Base-by-base conservation (phyloP, 2,329 filamentous ascomycete genomes). In the Trichoderma asperellum region DNA sequence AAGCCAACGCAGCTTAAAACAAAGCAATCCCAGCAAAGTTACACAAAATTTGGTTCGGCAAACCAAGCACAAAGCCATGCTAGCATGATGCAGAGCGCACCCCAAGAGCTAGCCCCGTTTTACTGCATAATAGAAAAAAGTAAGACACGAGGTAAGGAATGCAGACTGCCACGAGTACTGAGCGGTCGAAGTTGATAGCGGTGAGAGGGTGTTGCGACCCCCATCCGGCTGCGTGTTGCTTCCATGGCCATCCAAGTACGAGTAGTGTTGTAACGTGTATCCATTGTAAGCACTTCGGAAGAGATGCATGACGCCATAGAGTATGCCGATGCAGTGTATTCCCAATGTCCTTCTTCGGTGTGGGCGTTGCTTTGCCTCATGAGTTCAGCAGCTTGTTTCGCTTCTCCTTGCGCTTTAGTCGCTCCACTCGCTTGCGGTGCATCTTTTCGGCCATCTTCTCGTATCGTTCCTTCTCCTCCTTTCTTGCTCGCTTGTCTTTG, bases 391-490 rank as follows among this genome's bases (percentile, higher is more conserved):
- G 82, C 84, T 95, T 96, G 82, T 95, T 99, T 78, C 96, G 89
- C 90, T 98, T 98, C 85, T 99, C 96, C 81, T 93, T 92, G 78
- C 94, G 88, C 89, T 94, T 97, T 81, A 97, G 82, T 75, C 96
- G 88, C 82, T 99, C 96, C 14, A 98, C 91, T 71, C 94, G 87
- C 86, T 97, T 98, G 81, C 88, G 89, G 83, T 98, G 95, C 96
- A 99, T 98, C 84, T 96, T 98, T 83, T 94, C 93, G 24, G 94
- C 95, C 88, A 99, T 88, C 84, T 94, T 93, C 80, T 94, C 93
- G 78, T 95, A 98, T 74, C 95, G 86, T 77, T 94, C 93, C 81
- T 92, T 94, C 84, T 98, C 96, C 76, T 93, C 94, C 86, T 97
- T 98, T 64, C 91, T 92, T 24, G 89, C 91, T 74, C 93, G 88